These are phyloP conservation scores for Acaromyces ingoldii DNA, from an alignment of 1,284 basidiomycete species.

Conservation along the genomic window DNA sequence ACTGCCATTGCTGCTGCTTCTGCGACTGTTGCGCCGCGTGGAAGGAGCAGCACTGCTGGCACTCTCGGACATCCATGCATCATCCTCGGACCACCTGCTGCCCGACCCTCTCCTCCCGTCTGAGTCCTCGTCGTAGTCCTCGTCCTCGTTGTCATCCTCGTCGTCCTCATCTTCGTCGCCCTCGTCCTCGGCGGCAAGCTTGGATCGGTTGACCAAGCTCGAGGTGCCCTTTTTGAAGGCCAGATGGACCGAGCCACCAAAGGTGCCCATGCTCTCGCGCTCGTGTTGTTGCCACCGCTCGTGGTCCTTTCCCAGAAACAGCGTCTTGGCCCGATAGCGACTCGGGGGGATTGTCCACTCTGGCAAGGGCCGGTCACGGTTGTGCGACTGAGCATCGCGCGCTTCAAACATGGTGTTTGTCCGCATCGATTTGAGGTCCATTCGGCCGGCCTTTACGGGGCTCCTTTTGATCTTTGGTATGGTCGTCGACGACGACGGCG, in stretches of 20 bases:
- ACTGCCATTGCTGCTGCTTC: too few species aligned
- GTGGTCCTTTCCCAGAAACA: conserved; percentile 46
- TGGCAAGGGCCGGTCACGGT: neutral
- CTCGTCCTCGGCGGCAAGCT: neutral
- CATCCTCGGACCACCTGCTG: neutral
- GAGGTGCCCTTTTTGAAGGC: conserved; percentile 15
- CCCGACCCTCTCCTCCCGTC: neutral
- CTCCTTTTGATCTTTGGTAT: too few species aligned
- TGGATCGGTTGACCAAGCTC: neutral
- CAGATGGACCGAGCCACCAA: conserved; percentile 8
- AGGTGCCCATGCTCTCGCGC: conserved; percentile 21
- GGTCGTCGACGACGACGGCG: too few species aligned
- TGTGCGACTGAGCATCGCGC: conserved; percentile 3
- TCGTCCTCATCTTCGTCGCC: neutral
- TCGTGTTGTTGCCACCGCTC: conserved; percentile 44
- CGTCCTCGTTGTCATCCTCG: neutral
- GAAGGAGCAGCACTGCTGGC: neutral
- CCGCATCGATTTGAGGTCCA: neutral
- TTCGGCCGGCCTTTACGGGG: neutral
- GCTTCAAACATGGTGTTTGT: conserved; percentile 9
- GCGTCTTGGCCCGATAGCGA: conserved; percentile 25
- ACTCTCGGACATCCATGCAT: neutral
- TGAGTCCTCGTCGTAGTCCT: conserved; percentile 7
- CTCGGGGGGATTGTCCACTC: conserved; percentile 6
- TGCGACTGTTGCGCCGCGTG: neutral